Evolutionary conservation across 2,329 filamentous ascomycete species (phyloP), one percentile per base, ranked within the genome.

Genomic region (Aspergillus clavatus): DNA sequence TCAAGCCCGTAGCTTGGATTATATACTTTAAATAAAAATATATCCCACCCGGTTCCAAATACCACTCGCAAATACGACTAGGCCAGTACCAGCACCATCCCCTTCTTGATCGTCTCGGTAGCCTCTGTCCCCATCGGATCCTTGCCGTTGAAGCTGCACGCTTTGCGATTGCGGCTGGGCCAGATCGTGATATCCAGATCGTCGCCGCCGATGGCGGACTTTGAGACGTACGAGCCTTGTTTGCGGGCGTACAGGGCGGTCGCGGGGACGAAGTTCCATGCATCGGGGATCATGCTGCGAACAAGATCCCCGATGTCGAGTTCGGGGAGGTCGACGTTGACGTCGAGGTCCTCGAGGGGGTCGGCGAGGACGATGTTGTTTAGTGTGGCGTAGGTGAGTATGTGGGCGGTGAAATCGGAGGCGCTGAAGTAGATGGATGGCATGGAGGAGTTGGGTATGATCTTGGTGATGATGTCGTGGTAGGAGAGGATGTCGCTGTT

Each of bases 51-150:
- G n/a, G n/a, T n/a, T n/a, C n/a, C n/a, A n/a, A 12, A 1, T 7
- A 33, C 2, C 16, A 8, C 7, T 16, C 3, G n/a, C 28, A 10
- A 6, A 14, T 4, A 4, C 10, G 5, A 10, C 14, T 48, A 54
- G 27, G 23, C 41, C 22, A 48, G 1, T 22, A 46, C 45, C 47
- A 70, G 46, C 1, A 70, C 44, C 52, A 62, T 23, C 2, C 70
- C 71, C 5, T 66, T 12, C 54, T 70, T 71, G n/a, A 74, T 47
- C 1, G 58, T 60, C 6, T 66, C 53, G 1, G 71, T 51, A 12
- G 60, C 56, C 12, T 59, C 50, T 54, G 57, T 61, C 2, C 38
- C 24, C 3, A 74, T 35, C 2, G 68, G 66, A 38, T 74, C 70
- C 47, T 67, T 71, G 1, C 58, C 52, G 4, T 55, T 24, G 29